Conservation (phyloP, 768 basidiomycete species). For the Tylopilus rubrobrunneus region DNA sequence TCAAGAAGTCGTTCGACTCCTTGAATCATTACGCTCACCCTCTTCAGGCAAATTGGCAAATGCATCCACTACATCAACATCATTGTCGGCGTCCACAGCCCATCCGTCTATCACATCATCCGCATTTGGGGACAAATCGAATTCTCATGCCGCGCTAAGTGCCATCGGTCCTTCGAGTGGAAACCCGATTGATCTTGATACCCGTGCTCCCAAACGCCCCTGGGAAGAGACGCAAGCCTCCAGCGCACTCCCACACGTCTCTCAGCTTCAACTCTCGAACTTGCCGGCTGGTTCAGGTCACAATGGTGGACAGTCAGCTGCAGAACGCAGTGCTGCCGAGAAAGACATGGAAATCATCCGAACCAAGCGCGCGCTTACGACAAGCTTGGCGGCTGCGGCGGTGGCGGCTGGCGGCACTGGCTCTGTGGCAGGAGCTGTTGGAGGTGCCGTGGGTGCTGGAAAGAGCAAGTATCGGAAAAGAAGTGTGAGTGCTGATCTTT, state of each 20-base stretch:
- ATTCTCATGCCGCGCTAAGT: conserved; percentile 29
- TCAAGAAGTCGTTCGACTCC: conserved; percentile 58
- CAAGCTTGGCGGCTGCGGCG: conserved; percentile 51
- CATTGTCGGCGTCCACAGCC: conserved; percentile 7
- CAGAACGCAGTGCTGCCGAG: conserved; percentile 63
- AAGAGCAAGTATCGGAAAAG: conserved; percentile 84
- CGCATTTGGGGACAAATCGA: conserved; percentile 19
- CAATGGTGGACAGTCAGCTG: conserved; percentile 26
- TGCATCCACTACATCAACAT: conserved; percentile 10
- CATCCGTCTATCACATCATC: conserved; percentile 19
- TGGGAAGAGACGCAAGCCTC: conserved; percentile 59
- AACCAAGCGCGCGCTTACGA: conserved; percentile 70
- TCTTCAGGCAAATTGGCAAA: conserved; percentile 18
- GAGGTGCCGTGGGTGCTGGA: conserved; percentile 20
- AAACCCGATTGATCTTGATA: conserved; percentile 25
- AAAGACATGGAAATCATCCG: conserved; percentile 85
- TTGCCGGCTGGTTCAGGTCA: conserved; percentile 9
- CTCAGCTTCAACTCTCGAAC: conserved; percentile 23
- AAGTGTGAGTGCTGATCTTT: conserved; percentile 54
- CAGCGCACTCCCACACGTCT: conserved; percentile 17
- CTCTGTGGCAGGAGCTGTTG: conserved; percentile 29
- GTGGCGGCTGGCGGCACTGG: conserved; percentile 34
- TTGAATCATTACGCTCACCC: conserved; percentile 40
- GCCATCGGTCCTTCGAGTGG: conserved; percentile 20
- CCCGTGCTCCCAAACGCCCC: conserved; percentile 67